These are phyloP conservation scores for Sporothrix protearum DNA, from an alignment of 2,329 filamentous ascomycete genomes.

Conservation along the genomic window DNA sequence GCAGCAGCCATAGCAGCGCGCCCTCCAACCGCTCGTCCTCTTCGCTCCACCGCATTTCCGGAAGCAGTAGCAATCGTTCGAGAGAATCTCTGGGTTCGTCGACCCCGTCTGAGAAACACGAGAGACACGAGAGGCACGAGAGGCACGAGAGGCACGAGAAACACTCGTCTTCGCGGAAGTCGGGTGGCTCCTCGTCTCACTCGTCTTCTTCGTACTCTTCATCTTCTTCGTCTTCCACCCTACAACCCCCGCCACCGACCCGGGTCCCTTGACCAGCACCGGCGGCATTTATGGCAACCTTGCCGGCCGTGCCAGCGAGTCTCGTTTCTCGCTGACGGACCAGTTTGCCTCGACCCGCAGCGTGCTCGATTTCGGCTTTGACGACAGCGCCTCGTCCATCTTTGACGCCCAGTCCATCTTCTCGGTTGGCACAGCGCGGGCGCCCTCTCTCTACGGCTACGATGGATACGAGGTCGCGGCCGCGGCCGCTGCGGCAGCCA, in stretches of 20 bases:
- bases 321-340: constrained; percentile 46
- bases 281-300: constrained; percentile 24
- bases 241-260: constrained; percentile 3
- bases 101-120: not conserved
- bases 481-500: constrained; percentile 29
- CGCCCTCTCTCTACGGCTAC: constrained; percentile 13
- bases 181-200: not conserved
- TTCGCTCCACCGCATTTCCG: constrained; percentile 21
- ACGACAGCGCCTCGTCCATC: constrained; percentile 44
- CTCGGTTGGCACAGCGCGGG: constrained; percentile 22
- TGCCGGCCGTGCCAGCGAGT: constrained; percentile 38
- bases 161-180: not conserved
- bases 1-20: constrained; percentile 17
- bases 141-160: not conserved
- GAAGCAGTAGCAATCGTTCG: constrained; percentile 6
- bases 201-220: not conserved
- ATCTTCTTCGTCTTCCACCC: constrained; percentile 3
- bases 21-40: constrained; percentile 25
- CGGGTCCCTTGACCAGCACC: not conserved
- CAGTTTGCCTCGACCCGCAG: constrained; percentile 47
- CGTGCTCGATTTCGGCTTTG: constrained; percentile 48
- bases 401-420: constrained; percentile 34
- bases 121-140: not conserved
- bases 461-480: constrained; percentile 16
- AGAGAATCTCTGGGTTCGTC: constrained; percentile 12